Conservation (phyloP, 345 rosid species). For the Eucalyptus curtisii region DNA sequence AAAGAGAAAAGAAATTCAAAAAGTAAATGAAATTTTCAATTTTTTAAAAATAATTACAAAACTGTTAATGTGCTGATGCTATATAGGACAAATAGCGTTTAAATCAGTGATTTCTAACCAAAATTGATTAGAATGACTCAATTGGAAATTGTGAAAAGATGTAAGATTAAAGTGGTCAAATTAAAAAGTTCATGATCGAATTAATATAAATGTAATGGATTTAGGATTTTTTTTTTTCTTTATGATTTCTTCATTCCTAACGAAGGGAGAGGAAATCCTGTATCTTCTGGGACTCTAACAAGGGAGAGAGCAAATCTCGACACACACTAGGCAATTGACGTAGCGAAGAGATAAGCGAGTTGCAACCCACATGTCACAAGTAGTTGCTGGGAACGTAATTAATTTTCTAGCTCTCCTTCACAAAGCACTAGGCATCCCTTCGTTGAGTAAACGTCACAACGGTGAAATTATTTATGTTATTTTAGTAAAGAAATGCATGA, state of each 20-base stretch:
- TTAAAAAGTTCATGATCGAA: rapidly evolving
- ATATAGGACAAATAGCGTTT: rapidly evolving
- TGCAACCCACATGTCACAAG: neutral
- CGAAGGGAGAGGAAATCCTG: neutral
- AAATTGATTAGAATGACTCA: too few species aligned
- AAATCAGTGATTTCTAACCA: too few species aligned
- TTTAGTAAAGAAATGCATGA: neutral
- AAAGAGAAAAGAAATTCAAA: neutral
- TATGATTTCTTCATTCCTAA: neutral
- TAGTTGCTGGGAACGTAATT: neutral
- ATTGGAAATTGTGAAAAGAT: too few species aligned
- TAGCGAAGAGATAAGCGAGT: neutral
- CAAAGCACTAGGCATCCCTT: neutral
- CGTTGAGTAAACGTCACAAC: neutral
- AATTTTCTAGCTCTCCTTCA: neutral
- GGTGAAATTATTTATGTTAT: neutral
- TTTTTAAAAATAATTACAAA: neutral
- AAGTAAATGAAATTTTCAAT: too few species aligned
- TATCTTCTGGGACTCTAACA: neutral
- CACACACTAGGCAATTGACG: neutral
- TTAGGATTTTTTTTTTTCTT: too few species aligned
- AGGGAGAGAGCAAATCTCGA: neutral
- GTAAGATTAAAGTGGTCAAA: too few species aligned
- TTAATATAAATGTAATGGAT: too few species aligned
- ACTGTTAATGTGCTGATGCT: rapidly evolving